Evolutionary conservation across 1,139 yeast genomes (phyloP), one percentile per base, ranked within the genome.

Genomic region (Candida dubliniensis): DNA sequence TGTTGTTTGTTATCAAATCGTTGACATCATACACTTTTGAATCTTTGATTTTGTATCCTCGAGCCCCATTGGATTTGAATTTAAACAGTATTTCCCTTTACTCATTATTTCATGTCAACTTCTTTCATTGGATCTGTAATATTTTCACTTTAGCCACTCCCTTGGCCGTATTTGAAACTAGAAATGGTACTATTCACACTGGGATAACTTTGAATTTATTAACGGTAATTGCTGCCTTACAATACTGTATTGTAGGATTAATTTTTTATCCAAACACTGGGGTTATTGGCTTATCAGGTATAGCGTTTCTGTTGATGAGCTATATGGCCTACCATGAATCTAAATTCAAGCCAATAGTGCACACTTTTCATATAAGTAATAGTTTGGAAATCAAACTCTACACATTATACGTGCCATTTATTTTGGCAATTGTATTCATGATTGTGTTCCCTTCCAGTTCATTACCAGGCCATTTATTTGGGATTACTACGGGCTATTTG

Each of bases 171-270:
- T 90, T 84, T 63, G 98, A 91, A 67, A 69, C 74, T 43, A 63
- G 69, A 26, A 86, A 89, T 55, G 98, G 98, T 8, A 90, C 98
- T 0, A 84, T 91, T 1, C 81, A 87, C 60, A 87, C 97, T 2
- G 97, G 96, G 1, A 74, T 91, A 42, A 84, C 90, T 15, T 70
- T 91, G 47, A 88, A 89, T 61, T 69, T 87, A 25, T 65, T 86
- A 45, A 86, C 96, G 0, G 83, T 85, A 1, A 64, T 81, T 8
- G 76, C 93, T 1, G 96, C 87, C 4, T 59, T 90, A 23, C 78
- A 80, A 27, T 87, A 81, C 66, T 79, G 87, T 56, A 8, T 69
- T 7, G 56, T 84, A 1, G 86, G 90, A 0, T 58, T 71, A 44
- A 15, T 79, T 2, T 64, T 86, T 10, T 79, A 69, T 50, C 84